Evolutionary conservation across 2,329 filamentous ascomycete genomes (phyloP), one percentile per base, ranked within the genome.

Genomic region (Trichoderma gracile): DNA sequence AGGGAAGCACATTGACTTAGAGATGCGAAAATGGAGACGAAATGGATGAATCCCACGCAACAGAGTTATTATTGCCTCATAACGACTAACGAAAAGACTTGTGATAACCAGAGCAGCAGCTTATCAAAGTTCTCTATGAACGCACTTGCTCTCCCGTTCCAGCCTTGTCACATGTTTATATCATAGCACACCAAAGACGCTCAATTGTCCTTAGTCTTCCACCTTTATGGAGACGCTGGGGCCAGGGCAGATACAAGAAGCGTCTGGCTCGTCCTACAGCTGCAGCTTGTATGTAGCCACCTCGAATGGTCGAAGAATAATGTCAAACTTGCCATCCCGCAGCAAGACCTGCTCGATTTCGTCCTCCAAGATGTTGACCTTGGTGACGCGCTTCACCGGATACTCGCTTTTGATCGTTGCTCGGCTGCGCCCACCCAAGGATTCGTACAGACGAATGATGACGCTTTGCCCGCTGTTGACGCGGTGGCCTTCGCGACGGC

Each of bases 281-380:
- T 83, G 77, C 68, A 94, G 78, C 73, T 89, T 86, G 75, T 86
- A 95, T 1, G 91, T 95, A 21, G 89, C 91, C 65, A 97, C 90
- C 80, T 97, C 93, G 76, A 96, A 97, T 21, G 92, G 86, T 70
- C 90, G 83, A 69, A 97, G 74, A 60, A 85, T 83, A 69, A 95
- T 85, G 52, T 81, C 74, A 65, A 91, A 84, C 69, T 79, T 67
- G 79, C 82, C 67, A 43, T 78, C 73, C 15, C 76, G 55, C 49
- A 89, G 67, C 60, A 82, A 75, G 65, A 92, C 71, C 73, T 88
- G 86, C 68, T 92, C 88, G 63, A 88, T 77, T 71, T 96, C 90
- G 75, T 99, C 95, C 75, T 99, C 95, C 38, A 99, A 79, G 67
- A 96, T 76, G 77, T 97, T 98, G 47, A 88, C 89, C 83, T 92